phyloP scores from a whole-genome alignment of 75 land plant species.

The Pinus albicaulis region DNA sequence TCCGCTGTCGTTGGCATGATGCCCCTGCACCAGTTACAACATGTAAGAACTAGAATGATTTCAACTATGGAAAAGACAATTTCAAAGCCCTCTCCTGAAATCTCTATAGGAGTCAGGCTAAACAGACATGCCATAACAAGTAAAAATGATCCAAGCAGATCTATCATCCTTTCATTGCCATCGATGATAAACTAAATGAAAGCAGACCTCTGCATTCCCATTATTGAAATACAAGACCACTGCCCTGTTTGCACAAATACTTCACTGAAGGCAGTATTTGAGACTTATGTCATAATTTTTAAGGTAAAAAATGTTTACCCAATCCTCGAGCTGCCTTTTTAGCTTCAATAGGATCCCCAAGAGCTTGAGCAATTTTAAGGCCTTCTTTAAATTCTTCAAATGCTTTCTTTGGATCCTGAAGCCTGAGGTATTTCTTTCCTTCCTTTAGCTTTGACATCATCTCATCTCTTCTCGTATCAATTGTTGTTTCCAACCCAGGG shows the following conservation, averaged over 20 bases:
- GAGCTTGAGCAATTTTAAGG: slow-evolving; percentile 49
- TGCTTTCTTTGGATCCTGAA: slow-evolving; percentile 61
- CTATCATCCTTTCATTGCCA: no score
- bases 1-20: slow-evolving; percentile 86
- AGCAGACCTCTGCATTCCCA: not conserved
- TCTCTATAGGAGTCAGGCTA: not conserved
- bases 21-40: slow-evolving; percentile 59
- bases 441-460: slow-evolving; percentile 42
- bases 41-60: no score
- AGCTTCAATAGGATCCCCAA: slow-evolving; percentile 65
- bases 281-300: not conserved
- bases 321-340: slow-evolving; percentile 89
- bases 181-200: not conserved
- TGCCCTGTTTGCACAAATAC: not conserved
- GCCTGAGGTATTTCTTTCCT: slow-evolving; percentile 64
- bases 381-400: slow-evolving; percentile 64
- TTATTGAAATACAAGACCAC: not conserved
- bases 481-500: slow-evolving; percentile 39
- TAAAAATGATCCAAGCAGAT: not conserved
- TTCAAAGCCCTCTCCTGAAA: not conserved
- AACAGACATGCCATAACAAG: not conserved
- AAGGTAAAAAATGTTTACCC: slow-evolving; percentile 35
- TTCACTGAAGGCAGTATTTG: not conserved
- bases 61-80: not conserved
- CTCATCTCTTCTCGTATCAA: slow-evolving; percentile 49